These are phyloP conservation scores for Nemania sp. DNA, from an alignment of 2,329 filamentous ascomycete genomes.

Conservation along the genomic window DNA sequence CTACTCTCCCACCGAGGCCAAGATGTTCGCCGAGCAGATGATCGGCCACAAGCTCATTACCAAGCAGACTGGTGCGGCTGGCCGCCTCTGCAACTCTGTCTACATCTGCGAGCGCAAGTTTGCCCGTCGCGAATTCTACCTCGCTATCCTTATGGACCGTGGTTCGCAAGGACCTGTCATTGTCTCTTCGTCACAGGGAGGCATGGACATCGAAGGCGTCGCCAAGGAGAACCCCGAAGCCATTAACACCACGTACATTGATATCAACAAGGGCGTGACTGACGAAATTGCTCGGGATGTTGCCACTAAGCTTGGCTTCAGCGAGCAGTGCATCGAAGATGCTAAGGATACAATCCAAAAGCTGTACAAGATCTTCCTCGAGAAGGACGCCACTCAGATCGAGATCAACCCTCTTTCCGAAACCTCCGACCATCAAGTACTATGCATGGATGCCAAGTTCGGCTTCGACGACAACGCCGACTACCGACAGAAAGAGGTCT, in stretches of 20 bases:
- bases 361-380: conserved; percentile 97
- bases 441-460: conserved; percentile 99
- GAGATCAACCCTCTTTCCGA: conserved; percentile 99
- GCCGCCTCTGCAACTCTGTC: conserved; percentile 93
- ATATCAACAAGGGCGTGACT: conserved; percentile 93
- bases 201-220: conserved; percentile 98
- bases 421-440: conserved; percentile 95
- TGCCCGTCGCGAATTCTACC: conserved; percentile 97
- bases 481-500: conserved; percentile 96
- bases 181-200: conserved; percentile 95
- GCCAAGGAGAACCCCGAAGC: conserved; percentile 97
- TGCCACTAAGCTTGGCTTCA: conserved; percentile 91
- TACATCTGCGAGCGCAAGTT: conserved; percentile 99
- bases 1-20: conserved; percentile 94
- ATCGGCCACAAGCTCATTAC: conserved; percentile 99
- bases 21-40: conserved; percentile 99
- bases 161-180: conserved; percentile 89
- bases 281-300: conserved; percentile 92
- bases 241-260: conserved; percentile 89
- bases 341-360: conserved; percentile 97
- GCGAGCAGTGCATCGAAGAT: conserved; percentile 93
- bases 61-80: conserved; percentile 95
- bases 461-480: conserved; percentile 99
- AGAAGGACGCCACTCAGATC: conserved; percentile 98
- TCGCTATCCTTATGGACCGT: conserved; percentile 98